Conservation (phyloP, 2,329 filamentous ascomycete genomes). For the Leptoxyphium fumago region DNA sequence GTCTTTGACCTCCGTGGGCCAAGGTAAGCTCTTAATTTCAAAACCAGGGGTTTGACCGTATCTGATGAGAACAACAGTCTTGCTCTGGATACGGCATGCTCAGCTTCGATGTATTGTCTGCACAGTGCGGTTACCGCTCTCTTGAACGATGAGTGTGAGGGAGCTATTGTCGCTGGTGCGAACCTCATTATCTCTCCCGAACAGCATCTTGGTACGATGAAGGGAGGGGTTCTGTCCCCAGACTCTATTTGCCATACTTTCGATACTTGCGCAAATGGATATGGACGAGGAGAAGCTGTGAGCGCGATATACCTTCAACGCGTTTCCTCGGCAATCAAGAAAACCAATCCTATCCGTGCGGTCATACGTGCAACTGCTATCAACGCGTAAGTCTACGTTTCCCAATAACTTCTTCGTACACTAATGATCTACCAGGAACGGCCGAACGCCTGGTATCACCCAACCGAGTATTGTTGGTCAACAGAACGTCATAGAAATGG, state of each 20-base stretch:
- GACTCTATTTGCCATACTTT: constrained; percentile 18
- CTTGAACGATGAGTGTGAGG: constrained; percentile 13
- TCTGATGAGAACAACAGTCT: constrained; percentile 3
- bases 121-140: constrained; percentile 21
- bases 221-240: constrained; percentile 16
- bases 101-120: constrained; percentile 24
- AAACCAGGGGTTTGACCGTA: too few species aligned
- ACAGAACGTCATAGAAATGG: constrained; percentile 19
- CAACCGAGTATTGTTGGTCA: constrained; percentile 25
- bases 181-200: constrained; percentile 14
- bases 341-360: constrained; percentile 17
- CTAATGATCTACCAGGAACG: too few species aligned
- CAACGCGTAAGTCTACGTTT: constrained; percentile 20
- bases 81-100: constrained; percentile 31
- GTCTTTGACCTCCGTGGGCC: constrained; percentile 4
- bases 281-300: constrained; percentile 39
- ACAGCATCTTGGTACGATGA: constrained; percentile 12
- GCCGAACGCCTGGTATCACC: constrained; percentile 25
- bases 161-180: constrained; percentile 9
- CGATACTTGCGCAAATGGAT: constrained; percentile 30
- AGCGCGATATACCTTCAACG: constrained; percentile 30
- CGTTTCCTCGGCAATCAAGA: constrained; percentile 4
- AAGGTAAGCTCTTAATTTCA: constrained; percentile 1
- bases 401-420: too few species aligned
- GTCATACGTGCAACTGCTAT: constrained; percentile 22